Conservation (phyloP, 345 rosid genomes). For the Trapa bicornis region DNA sequence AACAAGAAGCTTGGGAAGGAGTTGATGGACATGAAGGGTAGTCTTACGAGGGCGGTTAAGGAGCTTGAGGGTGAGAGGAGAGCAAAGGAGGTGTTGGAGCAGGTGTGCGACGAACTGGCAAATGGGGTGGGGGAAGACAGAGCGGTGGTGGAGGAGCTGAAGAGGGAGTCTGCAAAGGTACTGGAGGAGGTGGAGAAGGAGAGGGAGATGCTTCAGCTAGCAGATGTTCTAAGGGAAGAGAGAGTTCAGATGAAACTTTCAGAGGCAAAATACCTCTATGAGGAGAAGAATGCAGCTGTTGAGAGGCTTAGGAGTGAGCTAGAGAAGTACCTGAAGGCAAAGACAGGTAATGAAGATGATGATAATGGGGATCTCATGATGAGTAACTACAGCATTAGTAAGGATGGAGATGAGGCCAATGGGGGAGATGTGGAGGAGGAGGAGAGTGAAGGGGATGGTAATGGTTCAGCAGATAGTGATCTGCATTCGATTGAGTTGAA, state of each 20-base stretch:
- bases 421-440: conserved; percentile 25
- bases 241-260: conserved; percentile 93
- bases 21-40: conserved; percentile 40
- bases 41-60: conserved; percentile 27
- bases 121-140: conserved; percentile 65
- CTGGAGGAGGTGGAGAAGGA: conserved; percentile 80
- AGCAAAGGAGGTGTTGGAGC: conserved; percentile 71
- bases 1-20: conserved; percentile 80
- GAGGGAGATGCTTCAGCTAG: conserved; percentile 90
- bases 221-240: conserved; percentile 86
- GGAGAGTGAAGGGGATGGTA: conserved; percentile 39
- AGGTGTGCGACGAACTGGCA: conserved; percentile 79
- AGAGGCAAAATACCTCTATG: conserved; percentile 71
- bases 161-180: conserved; percentile 45
- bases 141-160: conserved; percentile 44
- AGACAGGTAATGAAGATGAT: conserved; percentile 15
- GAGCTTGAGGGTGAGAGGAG: conserved; percentile 69
- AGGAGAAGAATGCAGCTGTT: conserved; percentile 77
- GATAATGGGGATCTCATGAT: conserved; percentile 32
- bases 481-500: conserved; percentile 84
- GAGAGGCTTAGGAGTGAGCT: conserved; percentile 57
- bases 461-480: conserved; percentile 67
- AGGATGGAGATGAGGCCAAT: conserved; percentile 9
- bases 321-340: conserved; percentile 36
- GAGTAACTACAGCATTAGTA: conserved; percentile 5